A percentile compares a stretch with the other conserved stretches of the same genome.
Evolutionary conservation across 2,329 filamentous ascomycete species (phyloP).

Genomic region (Ceratocystis colombiana): DNA sequence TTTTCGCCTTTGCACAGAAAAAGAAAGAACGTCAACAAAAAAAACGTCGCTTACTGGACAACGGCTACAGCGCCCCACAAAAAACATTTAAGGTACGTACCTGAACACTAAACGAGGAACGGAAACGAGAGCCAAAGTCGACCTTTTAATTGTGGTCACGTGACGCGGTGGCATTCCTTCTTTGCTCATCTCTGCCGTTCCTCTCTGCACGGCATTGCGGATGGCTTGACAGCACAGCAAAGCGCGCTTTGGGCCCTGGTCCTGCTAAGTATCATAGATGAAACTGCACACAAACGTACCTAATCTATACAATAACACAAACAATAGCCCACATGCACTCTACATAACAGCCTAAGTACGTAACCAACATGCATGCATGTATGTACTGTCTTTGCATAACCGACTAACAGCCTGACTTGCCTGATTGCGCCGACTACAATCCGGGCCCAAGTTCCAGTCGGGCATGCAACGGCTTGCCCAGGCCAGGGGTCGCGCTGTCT

Average conservation of each 20-base stretch:
- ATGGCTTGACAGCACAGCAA: not conserved
- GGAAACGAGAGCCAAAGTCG: too few species aligned
- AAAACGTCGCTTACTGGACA: constrained; percentile 24
- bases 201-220: too few species aligned
- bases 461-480: not conserved
- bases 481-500: not conserved
- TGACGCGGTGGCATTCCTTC: not conserved
- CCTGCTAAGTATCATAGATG: not conserved
- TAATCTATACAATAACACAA: not conserved
- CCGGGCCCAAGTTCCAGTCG: not conserved
- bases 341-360: not conserved
- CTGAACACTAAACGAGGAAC: not conserved
- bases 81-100: constrained; percentile 3
- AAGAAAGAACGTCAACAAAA: constrained; percentile 24
- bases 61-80: constrained; percentile 19
- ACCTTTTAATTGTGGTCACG: not conserved
- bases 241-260: not conserved
- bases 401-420: too few species aligned
- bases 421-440: not conserved
- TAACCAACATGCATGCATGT: not conserved
- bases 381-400: not conserved
- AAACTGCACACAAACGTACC: too few species aligned
- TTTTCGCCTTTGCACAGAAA: constrained; percentile 21
- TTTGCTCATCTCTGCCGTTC: not conserved
- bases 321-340: not conserved